phyloP scores from a whole-genome alignment of 192 early-diverging fungal genomes.

The Coemansia sp. region DNA sequence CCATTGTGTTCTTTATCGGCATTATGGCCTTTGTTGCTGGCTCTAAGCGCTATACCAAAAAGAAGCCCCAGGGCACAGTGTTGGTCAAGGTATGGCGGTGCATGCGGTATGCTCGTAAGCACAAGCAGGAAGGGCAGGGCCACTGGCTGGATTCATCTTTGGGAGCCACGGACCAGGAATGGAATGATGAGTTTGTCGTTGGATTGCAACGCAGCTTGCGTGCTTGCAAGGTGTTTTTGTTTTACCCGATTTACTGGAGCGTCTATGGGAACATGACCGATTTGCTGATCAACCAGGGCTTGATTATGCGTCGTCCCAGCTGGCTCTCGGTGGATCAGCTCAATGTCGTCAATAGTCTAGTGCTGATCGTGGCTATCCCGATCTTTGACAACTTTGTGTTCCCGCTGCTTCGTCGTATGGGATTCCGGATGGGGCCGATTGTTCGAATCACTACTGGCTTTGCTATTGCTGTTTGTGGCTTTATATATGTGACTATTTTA shows the following conservation, averaged over 20 bases:
- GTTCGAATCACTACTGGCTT: slow-evolving; percentile 57
- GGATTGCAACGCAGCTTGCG: slow-evolving; percentile 57
- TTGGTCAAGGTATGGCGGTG: slow-evolving; percentile 52
- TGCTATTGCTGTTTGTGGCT: slow-evolving; percentile 37
- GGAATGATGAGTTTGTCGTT: slow-evolving; percentile 66
- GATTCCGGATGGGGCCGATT: slow-evolving; percentile 46
- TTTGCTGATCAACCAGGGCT: slow-evolving; percentile 56
- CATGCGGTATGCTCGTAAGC: slow-evolving; percentile 31
- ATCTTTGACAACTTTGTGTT: slow-evolving; percentile 48
- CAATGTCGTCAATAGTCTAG: slow-evolving; percentile 46
- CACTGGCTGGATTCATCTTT: slow-evolving; percentile 49
- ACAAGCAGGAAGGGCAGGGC: slow-evolving; percentile 10
- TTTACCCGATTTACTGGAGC: slow-evolving; percentile 68
- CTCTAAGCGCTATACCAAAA: slow-evolving; percentile 54
- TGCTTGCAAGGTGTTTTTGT: slow-evolving; percentile 63
- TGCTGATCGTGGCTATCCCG: slow-evolving; percentile 52
- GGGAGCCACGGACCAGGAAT: slow-evolving; percentile 48
- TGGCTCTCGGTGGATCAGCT: slow-evolving; percentile 44
- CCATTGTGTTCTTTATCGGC: slow-evolving; percentile 17
- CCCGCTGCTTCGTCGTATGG: slow-evolving; percentile 44
- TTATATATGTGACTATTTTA: slow-evolving; percentile 51
- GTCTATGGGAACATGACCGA: slow-evolving; percentile 57
- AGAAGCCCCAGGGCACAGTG: slow-evolving; percentile 61
- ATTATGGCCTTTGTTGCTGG: slow-evolving; percentile 55
- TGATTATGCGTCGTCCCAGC: slow-evolving; percentile 14